Evolutionary conservation across 2,329 filamentous ascomycete species (phyloP), one percentile per base, ranked within the genome.

Genomic region (Stagonosporopsis rhizophila): DNA sequence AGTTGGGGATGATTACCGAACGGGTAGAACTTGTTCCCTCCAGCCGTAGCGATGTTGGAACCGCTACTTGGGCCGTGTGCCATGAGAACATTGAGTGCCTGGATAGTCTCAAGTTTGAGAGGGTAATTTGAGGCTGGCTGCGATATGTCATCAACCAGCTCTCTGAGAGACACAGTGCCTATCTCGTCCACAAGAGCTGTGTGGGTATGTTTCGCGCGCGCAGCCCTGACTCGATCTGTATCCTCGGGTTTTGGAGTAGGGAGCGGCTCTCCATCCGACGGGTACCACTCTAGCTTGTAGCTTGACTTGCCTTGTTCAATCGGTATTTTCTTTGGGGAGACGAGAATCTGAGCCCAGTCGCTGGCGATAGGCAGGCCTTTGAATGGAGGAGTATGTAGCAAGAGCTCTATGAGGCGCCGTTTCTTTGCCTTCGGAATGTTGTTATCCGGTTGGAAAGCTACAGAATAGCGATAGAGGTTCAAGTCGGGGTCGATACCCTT

Each of bases 21-120:
- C 0, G 72, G 72, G 32, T 68, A 75, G 55, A 69, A 75, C 40
- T 81, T 82, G 68, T 85, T 87, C 4, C 78, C 73, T 0, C 82
- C 82, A n/a, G 83, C 76, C 0, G 79, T 79, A 9, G 78, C 73
- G 15, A 84, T 76, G 0, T 71, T 67, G 0, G 50, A 52, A 6
- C 76, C 71, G 1, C 68, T 76, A 56, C 79, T 83, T 3, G 81
- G 78, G 15, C 75, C 68, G 52, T 83, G 78, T 0, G 80, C 78
- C 46, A 87, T 71, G 20, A 88, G 74, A 30, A 87, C 82, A 64
- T 88, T 88, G 52, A 88, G 68, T 0, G 83, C 79, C 53, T 87
- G 83, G 6, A 87, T 77, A 0, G 83, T 71, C 50, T 85, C 82
- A 1, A 76, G 72, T 64, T 83, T 82, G 17, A 77, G 68, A 0